Percentiles rank a stretch among this genome's conserved stretches.
These are phyloP conservation scores for Macrocybe gigantea DNA, from an alignment of 768 basidiomycete genomes.

Conservation along the genomic window DNA sequence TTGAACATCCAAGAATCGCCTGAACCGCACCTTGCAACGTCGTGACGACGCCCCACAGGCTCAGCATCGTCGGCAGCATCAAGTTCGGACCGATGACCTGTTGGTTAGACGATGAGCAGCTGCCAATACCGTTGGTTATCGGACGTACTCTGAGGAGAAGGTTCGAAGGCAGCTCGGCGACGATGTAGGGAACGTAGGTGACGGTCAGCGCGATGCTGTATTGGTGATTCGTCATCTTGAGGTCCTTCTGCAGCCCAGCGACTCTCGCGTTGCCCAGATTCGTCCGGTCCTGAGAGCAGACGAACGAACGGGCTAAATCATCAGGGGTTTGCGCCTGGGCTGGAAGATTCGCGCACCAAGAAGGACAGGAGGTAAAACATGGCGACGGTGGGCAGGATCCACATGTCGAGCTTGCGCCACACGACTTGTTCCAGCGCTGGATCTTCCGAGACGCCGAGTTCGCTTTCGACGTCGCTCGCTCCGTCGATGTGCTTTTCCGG, in stretches of 20 bases:
- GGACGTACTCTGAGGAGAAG: conserved; percentile 42
- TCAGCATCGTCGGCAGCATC: conserved; percentile 55
- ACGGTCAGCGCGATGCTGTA: conserved; percentile 45
- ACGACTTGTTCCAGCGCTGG: conserved; percentile 23
- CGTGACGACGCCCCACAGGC: conserved; percentile 64
- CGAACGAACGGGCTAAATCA: background rate
- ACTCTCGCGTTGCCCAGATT: conserved; percentile 56
- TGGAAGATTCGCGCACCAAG: conserved; percentile 17
- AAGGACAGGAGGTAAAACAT: conserved; percentile 34
- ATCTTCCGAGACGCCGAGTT: conserved; percentile 14
- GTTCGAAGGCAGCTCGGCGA: conserved; percentile 55
- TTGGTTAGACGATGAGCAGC: background rate
- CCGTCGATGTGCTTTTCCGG: conserved; percentile 19
- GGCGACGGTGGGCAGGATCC: conserved; percentile 28
- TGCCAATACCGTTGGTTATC: background rate
- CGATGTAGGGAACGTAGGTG: conserved; percentile 47
- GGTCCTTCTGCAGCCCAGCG: conserved; percentile 48
- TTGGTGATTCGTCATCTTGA: conserved; percentile 40
- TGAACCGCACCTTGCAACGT: conserved; percentile 45
- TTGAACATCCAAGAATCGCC: no score
- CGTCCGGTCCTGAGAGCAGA: conserved; percentile 33
- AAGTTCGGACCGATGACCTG: conserved; percentile 51
- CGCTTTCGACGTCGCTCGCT: conserved; percentile 13
- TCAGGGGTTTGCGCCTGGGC: background rate
- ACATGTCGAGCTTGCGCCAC: conserved; percentile 31